Evolutionary conservation across 768 basidiomycete genomes (phyloP).

Genomic region (Russula vinacea): DNA sequence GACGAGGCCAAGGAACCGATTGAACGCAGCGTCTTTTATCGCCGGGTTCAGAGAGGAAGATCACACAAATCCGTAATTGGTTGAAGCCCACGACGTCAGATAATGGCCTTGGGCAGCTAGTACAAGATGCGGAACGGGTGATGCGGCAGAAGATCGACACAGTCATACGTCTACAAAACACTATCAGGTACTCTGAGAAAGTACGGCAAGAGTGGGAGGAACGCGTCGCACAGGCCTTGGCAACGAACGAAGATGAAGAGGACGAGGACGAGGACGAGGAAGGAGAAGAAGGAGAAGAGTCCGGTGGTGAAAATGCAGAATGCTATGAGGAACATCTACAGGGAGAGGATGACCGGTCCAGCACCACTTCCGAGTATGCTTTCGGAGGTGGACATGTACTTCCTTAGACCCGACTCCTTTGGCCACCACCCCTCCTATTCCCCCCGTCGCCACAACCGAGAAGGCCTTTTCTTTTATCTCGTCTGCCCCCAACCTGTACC

Average conservation of each 20-base stretch:
- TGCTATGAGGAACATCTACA: constrained; percentile 29
- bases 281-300: constrained; percentile 20
- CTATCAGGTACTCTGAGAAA: constrained; percentile 94
- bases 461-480: constrained; percentile 25
- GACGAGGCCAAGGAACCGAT: constrained; percentile 90
- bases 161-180: constrained; percentile 94
- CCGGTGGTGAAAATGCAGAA: constrained; percentile 29
- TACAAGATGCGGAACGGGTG: constrained; percentile 83
- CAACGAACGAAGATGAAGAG: constrained; percentile 54
- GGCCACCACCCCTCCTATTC: constrained; percentile 50
- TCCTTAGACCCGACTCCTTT: constrained; percentile 67
- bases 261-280: constrained; percentile 38
- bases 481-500: constrained; percentile 33
- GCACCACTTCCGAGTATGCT: constrained; percentile 63
- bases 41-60: constrained; percentile 83
- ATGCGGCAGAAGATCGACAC: constrained; percentile 93
- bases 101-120: constrained; percentile 73
- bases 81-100: constrained; percentile 82
- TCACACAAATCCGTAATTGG: constrained; percentile 83
- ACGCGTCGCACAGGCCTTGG: constrained; percentile 67
- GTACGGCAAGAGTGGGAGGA: constrained; percentile 97
- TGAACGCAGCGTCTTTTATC: constrained; percentile 89
- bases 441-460: constrained; percentile 25
- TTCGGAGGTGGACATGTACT: constrained; percentile 41
- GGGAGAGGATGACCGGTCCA: constrained; percentile 50